phyloP scores from a whole-genome alignment of 352 stramenopile genomes.

The Phytophthora multivora region DNA sequence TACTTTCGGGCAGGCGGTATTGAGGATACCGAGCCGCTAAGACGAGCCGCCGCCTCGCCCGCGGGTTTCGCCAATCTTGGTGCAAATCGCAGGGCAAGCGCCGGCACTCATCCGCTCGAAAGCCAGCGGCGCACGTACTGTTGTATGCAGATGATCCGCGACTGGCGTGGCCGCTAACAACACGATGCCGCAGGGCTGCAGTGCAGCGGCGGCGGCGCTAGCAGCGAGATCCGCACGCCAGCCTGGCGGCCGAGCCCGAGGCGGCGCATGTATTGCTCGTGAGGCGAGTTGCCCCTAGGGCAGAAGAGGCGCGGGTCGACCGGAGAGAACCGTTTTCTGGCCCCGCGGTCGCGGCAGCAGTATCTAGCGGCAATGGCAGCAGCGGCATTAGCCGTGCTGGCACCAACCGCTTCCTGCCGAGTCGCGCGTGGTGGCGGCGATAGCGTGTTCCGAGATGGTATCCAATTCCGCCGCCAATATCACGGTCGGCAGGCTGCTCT shows the following conservation, averaged over 20 bases:
- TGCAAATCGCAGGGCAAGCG: conserved; percentile 30
- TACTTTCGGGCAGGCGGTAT: neutral
- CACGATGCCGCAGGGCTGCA: conserved; percentile 12
- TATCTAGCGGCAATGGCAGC: neutral
- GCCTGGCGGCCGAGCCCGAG: neutral
- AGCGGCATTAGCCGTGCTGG: no score
- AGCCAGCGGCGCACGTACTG: conserved; percentile 39
- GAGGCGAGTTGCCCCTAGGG: conserved; percentile 8
- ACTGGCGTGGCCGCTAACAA: conserved; percentile 31
- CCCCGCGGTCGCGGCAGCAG: neutral
- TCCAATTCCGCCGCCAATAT: neutral
- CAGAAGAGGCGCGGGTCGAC: conserved; percentile 22
- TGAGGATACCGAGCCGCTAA: conserved; percentile 8
- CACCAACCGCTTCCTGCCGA: neutral
- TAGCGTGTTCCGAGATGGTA: neutral
- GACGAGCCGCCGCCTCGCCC: no score
- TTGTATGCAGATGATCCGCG: conserved; percentile 38
- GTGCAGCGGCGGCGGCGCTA: conserved; percentile 6
- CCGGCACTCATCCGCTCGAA: conserved; percentile 22
- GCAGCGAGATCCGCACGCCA: conserved; percentile 33
- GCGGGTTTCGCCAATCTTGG: conserved; percentile 37
- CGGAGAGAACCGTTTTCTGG: conserved; percentile 20
- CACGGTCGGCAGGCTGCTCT: neutral
- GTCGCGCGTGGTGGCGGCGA: neutral
- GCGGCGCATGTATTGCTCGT: neutral